Conservation (phyloP, 768 basidiomycete species). For the Solioccasus polychromus region DNA sequence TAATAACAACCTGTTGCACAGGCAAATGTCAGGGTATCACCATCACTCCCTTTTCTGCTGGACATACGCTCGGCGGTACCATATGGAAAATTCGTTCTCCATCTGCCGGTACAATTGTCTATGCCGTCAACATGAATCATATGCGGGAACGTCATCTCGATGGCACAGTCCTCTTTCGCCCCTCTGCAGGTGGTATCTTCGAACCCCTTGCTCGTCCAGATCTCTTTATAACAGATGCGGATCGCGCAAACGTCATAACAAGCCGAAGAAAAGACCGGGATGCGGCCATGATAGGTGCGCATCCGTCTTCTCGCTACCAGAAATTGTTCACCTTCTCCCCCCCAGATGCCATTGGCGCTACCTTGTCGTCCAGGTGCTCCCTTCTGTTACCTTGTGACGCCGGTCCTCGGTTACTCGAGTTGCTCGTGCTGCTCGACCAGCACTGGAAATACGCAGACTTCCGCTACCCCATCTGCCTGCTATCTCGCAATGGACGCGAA, state of each 20-base stretch:
- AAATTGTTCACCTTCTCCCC: constrained; percentile 1
- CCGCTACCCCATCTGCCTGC: constrained; percentile 88
- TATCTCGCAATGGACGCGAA: constrained; percentile 86
- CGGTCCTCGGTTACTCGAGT: constrained; percentile 90
- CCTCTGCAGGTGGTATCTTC: constrained; percentile 73
- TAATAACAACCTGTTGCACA: constrained; percentile 24
- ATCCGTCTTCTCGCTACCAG: constrained; percentile 1
- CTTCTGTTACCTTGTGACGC: constrained; percentile 91
- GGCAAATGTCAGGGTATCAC: constrained; percentile 91
- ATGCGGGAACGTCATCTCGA: constrained; percentile 95
- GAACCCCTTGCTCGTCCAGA: constrained; percentile 89
- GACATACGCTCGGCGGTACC: constrained; percentile 93
- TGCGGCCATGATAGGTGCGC: constrained; percentile 76
- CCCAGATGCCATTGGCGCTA: constrained; percentile 84
- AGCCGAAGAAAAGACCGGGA: constrained; percentile 90
- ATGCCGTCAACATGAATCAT: constrained; percentile 95
- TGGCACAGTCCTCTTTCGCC: constrained; percentile 81
- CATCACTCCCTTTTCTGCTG: constrained; percentile 92
- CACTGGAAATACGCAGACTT: constrained; percentile 92
- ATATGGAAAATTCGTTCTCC: constrained; percentile 99
- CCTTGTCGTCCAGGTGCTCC: constrained; percentile 75
- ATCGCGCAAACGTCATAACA: constrained; percentile 76
- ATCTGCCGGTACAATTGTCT: constrained; percentile 91
- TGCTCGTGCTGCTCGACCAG: constrained; percentile 94
- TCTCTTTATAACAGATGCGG: constrained; percentile 90